Conservation (phyloP, 2,329 filamentous ascomycete genomes). For the Pseudopyricularia cyperi region DNA sequence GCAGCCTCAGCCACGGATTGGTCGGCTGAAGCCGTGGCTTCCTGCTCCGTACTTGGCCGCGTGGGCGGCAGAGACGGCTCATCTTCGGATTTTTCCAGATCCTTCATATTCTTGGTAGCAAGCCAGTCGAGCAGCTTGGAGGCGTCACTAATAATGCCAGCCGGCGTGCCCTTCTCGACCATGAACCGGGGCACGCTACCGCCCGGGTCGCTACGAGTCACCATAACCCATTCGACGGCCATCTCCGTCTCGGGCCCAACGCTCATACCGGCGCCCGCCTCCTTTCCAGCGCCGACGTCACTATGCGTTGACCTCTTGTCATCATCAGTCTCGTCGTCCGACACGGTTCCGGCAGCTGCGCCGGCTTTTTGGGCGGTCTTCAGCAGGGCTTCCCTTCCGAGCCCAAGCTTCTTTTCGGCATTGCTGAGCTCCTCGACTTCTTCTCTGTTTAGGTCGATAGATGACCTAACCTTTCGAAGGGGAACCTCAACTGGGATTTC, state of each 20-base stretch:
- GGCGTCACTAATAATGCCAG: conserved; percentile 66
- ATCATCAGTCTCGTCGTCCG: conserved; percentile 15
- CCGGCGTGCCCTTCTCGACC: conserved; percentile 80
- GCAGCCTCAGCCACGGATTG: not conserved
- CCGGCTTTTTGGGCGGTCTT: conserved; percentile 22
- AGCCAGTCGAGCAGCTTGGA: conserved; percentile 73
- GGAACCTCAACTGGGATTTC: conserved; percentile 53
- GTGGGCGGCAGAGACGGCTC: not conserved
- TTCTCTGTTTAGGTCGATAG: conserved; percentile 25
- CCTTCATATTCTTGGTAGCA: conserved; percentile 23
- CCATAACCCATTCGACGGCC: conserved; percentile 78
- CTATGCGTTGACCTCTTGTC: conserved; percentile 6
- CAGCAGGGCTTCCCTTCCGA: conserved; percentile 26
- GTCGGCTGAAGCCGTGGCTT: not conserved
- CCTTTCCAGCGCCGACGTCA: conserved; percentile 2
- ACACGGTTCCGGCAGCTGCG: not conserved
- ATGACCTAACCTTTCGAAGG: conserved; percentile 27
- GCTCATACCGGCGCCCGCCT: conserved; percentile 9
- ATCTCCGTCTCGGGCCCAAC: conserved; percentile 18
- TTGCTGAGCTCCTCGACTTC: conserved; percentile 14
- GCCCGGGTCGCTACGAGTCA: conserved; percentile 78
- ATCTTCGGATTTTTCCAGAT: conserved; percentile 15
- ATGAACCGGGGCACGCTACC: conserved; percentile 81
- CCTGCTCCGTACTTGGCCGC: conserved; percentile 7
- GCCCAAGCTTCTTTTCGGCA: conserved; percentile 14